Percentiles rank a stretch among this genome's conserved stretches.
Conservation (phyloP, 306 rosid genomes). For the Prunus dulcis region DNA sequence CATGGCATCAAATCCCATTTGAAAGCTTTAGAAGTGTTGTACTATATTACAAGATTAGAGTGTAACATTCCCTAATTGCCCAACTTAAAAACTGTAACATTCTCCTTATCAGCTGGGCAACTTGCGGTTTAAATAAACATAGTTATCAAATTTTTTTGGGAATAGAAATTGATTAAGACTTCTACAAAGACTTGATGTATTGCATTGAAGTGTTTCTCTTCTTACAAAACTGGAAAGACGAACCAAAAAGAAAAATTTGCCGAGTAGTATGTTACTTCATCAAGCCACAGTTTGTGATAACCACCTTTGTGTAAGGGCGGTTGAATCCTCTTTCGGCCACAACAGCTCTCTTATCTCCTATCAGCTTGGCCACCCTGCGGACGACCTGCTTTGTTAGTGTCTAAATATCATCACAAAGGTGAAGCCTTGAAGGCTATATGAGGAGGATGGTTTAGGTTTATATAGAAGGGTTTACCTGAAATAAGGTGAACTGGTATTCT, state of each 20-base stretch:
- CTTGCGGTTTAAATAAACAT: background rate
- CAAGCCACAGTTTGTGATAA: constrained; percentile 66
- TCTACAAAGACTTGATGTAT: background rate
- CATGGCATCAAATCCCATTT: background rate
- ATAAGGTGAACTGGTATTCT: constrained; percentile 76
- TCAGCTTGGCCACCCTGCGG: constrained; percentile 82
- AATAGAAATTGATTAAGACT: background rate
- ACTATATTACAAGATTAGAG: background rate
- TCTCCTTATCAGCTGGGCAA: background rate
- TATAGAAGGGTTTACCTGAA: constrained; percentile 43
- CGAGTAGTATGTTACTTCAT: constrained; percentile 22
- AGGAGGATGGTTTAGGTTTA: background rate
- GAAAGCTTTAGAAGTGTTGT: background rate
- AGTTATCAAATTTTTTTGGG: background rate
- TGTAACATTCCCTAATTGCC: background rate
- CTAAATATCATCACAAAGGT: background rate
- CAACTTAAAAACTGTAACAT: background rate
- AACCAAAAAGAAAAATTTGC: background rate
- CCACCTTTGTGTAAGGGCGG: constrained; percentile 68
- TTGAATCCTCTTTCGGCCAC: constrained; percentile 90
- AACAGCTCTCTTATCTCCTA: constrained; percentile 85
- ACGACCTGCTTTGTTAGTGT: constrained; percentile 2
- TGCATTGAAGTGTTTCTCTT: background rate
- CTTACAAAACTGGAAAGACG: constrained; percentile 10
- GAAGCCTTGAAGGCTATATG: background rate